phyloP scores from a whole-genome alignment of 352 stramenopile genomes.

The Saprolegnia diclina region DNA sequence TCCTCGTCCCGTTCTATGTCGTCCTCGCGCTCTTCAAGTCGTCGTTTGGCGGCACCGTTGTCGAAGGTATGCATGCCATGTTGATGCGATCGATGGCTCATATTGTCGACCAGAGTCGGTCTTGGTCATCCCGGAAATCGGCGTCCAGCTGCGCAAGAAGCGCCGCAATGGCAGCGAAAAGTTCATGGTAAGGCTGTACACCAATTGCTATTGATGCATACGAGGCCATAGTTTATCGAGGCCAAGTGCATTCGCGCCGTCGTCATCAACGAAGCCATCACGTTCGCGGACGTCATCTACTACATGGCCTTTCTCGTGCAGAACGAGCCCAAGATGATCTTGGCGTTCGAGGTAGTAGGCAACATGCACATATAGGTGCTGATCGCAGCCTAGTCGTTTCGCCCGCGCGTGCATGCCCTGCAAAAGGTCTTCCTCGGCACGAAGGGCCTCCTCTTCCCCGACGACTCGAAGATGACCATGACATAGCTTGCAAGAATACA shows the following conservation, averaged over 20 bases:
- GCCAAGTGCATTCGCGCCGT: conserved; percentile 48
- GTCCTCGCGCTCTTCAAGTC: conserved; percentile 1
- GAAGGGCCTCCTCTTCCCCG: conserved; percentile 49
- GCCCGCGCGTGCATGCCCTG: conserved; percentile 51
- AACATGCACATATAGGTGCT: not conserved
- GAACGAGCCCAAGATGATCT: conserved; percentile 53
- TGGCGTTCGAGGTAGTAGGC: conserved; percentile 60
- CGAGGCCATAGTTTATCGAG: conserved; percentile 40
- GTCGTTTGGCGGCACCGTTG: conserved; percentile 14
- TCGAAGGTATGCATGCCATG: conserved; percentile 7
- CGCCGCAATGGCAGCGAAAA: conserved; percentile 43
- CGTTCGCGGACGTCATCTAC: conserved; percentile 73
- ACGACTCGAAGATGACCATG: conserved; percentile 25
- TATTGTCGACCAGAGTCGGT: conserved; percentile 47
- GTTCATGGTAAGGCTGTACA: conserved; percentile 23
- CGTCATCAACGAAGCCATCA: conserved; percentile 78
- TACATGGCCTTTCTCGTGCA: conserved; percentile 75
- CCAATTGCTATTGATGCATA: no score
- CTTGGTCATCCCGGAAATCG: conserved; percentile 63
- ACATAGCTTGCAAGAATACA: not conserved
- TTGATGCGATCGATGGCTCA: not conserved
- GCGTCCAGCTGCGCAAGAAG: conserved; percentile 63
- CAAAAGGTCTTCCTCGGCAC: conserved; percentile 67
- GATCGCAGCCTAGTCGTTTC: conserved; percentile 47
- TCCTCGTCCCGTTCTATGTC: conserved; percentile 1